Evolutionary conservation across 176 grass and related monocot genomes (phyloP), one percentile per base, ranked within the genome.

Genomic region (Ensete ventricosum): DNA sequence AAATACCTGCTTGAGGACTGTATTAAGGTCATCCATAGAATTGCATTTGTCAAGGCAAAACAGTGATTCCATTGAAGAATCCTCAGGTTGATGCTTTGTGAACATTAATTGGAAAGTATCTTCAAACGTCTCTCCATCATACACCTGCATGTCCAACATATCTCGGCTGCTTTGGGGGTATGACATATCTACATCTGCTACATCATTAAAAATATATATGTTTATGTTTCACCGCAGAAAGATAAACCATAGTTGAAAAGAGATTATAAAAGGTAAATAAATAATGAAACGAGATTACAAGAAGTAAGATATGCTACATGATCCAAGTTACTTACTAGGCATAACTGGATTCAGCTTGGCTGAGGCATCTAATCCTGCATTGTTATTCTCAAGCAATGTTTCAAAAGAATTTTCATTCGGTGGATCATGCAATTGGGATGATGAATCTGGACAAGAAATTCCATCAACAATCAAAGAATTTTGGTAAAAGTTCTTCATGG

Each of bases 281-380:
- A 23, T 72, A 73, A 16, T 51, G 8, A 25, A 55, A 10, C 16
- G 21, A 9, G 2, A 26, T 14, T 11, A 73, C 7, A 14, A 11
- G 14, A 54, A 73, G 20, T 24, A 55, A 53, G 52, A 73, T 54
- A 9, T 70, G 16, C 67, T 70, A 70, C 12, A 70, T 70, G 26
- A 10, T 26, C 29, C 9, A 54, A 14, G 21, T 54, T 54, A 73
- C 71, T 73, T 54, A 55, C 51, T 13, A 16, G 1, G 12, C 10
- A 73, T 21, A 14, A 11, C 50, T 24, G 70, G 11, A 52, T 50
- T 21, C 8, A 21, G 50, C 6, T 55, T 10, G 16, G 53, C 14
- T 29, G 52, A 29, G 53, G 2, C 72, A 55, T 57, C 27, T 2
- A 58, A 17, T 55, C 23, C 53, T 29, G 12, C 2, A 43, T 51